These are phyloP conservation scores for Dioszegia crocea DNA, from an alignment of 768 basidiomycete species.

Conservation along the genomic window DNA sequence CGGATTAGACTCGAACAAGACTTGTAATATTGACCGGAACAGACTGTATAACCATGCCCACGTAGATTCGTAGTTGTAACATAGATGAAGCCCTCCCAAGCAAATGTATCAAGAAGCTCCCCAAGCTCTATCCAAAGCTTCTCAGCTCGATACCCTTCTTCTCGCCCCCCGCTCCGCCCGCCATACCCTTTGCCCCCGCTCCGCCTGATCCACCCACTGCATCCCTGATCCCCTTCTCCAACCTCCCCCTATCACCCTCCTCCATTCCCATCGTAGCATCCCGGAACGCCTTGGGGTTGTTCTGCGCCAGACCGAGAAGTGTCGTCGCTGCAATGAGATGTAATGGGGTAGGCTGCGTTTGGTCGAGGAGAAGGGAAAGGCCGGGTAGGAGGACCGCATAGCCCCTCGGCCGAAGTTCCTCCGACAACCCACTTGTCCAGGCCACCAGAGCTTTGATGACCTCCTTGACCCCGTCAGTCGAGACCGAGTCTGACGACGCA, in stretches of 20 bases:
- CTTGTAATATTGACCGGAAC: too few species aligned
- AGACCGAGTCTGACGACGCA: constrained; percentile 55
- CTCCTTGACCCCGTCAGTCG: constrained; percentile 64
- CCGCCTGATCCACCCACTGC: constrained; percentile 53
- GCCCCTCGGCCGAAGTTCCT: constrained; percentile 59
- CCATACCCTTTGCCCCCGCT: constrained; percentile 12
- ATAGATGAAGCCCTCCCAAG: background rate
- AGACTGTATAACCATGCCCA: too few species aligned
- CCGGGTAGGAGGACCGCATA: constrained; percentile 73
- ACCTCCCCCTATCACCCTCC: constrained; percentile 56
- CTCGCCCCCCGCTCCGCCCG: constrained; percentile 13
- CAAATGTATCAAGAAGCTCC: background rate
- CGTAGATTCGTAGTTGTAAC: background rate
- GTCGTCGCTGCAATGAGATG: constrained; percentile 63
- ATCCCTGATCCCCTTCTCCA: constrained; percentile 75
- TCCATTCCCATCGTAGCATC: constrained; percentile 72
- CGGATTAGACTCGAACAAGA: too few species aligned
- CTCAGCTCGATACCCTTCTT: constrained; percentile 41
- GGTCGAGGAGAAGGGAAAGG: constrained; percentile 65
- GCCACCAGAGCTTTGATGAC: constrained; percentile 74
- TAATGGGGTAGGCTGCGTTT: constrained; percentile 47
- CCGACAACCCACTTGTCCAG: constrained; percentile 59
- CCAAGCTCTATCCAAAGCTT: constrained; percentile 32
- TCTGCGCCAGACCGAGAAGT: constrained; percentile 67
- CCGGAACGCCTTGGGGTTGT: constrained; percentile 72